Percentiles rank a stretch among this genome's conserved stretches.
Conservation (phyloP, 108 stramenopile genomes). For the Skeletonema tropicum region DNA sequence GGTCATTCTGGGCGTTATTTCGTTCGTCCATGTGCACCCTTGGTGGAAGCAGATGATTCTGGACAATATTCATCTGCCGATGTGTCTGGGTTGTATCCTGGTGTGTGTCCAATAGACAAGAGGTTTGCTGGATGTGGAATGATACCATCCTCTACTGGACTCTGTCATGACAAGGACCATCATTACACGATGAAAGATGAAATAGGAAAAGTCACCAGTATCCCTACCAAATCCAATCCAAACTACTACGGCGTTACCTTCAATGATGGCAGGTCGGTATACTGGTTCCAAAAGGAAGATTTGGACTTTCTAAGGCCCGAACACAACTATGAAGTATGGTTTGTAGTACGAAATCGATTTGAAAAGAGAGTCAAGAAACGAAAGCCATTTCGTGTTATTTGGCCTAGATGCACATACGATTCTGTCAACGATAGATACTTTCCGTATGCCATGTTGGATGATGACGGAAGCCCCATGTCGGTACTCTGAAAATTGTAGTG, state of each 20-base stretch:
- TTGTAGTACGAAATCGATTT: conserved; percentile 58
- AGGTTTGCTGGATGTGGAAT: conserved; percentile 36
- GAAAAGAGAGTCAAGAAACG: conserved; percentile 66
- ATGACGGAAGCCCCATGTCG: conserved; percentile 22
- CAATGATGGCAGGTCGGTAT: conserved; percentile 68
- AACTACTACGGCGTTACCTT: conserved; percentile 66
- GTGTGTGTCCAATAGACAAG: conserved; percentile 32
- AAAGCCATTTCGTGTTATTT: conserved; percentile 68
- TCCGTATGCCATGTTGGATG: conserved; percentile 61
- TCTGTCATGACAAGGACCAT: conserved; percentile 33
- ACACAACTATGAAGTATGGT: conserved; percentile 74
- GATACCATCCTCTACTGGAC: conserved; percentile 6
- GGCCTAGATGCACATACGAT: conserved; percentile 82
- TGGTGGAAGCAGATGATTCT: conserved; percentile 26
- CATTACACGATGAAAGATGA: conserved; percentile 47
- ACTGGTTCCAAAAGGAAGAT: conserved; percentile 57
- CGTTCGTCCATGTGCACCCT: conserved; percentile 14
- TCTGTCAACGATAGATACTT: conserved; percentile 69
- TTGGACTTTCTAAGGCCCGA: conserved; percentile 56
- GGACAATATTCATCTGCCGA: conserved; percentile 36
- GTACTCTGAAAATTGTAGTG: conserved; percentile 1
- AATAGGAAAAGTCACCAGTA: conserved; percentile 50
- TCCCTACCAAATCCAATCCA: conserved; percentile 18
- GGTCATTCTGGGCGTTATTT: conserved; percentile 30
- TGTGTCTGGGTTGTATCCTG: conserved; percentile 36